Evolutionary conservation across 2,329 filamentous ascomycete species (phyloP).

Genomic region (Volutella citrinella): DNA sequence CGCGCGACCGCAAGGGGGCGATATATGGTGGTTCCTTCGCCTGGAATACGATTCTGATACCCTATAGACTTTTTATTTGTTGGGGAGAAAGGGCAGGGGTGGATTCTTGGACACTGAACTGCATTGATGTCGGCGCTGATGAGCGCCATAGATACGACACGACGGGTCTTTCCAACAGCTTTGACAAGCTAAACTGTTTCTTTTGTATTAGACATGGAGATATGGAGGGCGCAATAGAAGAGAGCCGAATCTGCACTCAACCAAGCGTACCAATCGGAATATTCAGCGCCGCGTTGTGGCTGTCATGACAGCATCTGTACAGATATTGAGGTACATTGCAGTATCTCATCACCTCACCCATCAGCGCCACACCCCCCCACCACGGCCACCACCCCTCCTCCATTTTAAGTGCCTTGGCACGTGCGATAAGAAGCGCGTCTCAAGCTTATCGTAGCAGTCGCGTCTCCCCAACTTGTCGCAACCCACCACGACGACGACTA

Average conservation of each 20-base stretch:
- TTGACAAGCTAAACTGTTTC: constrained; percentile 16
- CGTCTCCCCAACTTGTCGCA: constrained; percentile 14
- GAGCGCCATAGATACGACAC: constrained; percentile 4
- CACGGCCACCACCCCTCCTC: constrained; percentile 5
- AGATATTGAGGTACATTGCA: too few relatives aligned
- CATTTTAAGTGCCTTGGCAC: constrained; percentile 10
- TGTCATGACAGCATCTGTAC: too few relatives aligned
- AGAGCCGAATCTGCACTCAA: too few relatives aligned
- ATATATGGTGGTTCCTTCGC: too few relatives aligned
- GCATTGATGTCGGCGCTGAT: constrained; percentile 7
- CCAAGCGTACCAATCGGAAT: too few relatives aligned
- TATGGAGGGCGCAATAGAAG: too few relatives aligned
- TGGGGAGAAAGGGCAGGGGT: constrained; percentile 10
- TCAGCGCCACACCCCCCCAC: constrained; percentile 14
- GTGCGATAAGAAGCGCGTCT: constrained; percentile 20
- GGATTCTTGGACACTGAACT: constrained; percentile 1
- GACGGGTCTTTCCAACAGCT: constrained; percentile 8
- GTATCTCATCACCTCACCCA: constrained; percentile 2
- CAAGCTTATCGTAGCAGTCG: constrained; percentile 16
- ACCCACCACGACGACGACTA: constrained; percentile 6
- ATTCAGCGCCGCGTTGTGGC: too few relatives aligned
- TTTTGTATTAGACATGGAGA: constrained; percentile 12
- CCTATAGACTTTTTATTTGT: constrained; percentile 22
- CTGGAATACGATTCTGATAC: constrained; percentile 23
- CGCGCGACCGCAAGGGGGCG: constrained; percentile 6